Evolutionary conservation across 164 flowering plant species (phyloP), one percentile per base, ranked within the genome.

Genomic region (Sextonia rubra): DNA sequence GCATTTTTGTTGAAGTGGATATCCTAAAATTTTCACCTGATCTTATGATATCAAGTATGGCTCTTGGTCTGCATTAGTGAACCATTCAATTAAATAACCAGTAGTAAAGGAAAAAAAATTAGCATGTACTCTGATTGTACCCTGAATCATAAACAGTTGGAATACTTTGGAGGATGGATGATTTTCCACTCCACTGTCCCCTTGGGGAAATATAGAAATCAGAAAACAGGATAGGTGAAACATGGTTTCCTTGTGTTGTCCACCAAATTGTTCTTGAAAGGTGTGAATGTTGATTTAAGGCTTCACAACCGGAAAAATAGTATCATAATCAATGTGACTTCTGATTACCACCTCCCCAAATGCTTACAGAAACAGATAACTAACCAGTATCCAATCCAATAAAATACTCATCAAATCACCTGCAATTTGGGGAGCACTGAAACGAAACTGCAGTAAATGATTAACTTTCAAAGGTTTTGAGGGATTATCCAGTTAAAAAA

Each of bases 11-110:
- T 32, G 86, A 62, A 32, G 91, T 87, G 27, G 98, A 86, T 71
- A 95, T 93, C 86, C 99, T 88, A 72, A 95, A 95, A 76, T 87
- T 75, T 75, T 95, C 99, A 1, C 98, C 98, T 22, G 98, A 95
- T 77, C 81, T 86, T 56, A 93, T 95, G 74, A 95, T 93, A 80
- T 95, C 99, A 22, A 95, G 88, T 78, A 95, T 92, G 67, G 98
- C 99, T 80, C 93, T 84, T 6, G 99, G 98, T 80, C 99, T 95
- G 88, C 80, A 82, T 49, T 20, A 47, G 44, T 22, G 63, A 72
- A 20, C 56, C 74, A 75, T 47, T 30, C 29, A 70, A 69, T 72
- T 27, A 47, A 22, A 56, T n/a, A 70, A 37, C 11, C 23, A 70
- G 18, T n/a, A 58, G 44, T 37, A 37, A 37, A 37, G 15, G 20